phyloP scores from a whole-genome alignment of 2,329 filamentous ascomycete species.

The Venturia oleaginea region DNA sequence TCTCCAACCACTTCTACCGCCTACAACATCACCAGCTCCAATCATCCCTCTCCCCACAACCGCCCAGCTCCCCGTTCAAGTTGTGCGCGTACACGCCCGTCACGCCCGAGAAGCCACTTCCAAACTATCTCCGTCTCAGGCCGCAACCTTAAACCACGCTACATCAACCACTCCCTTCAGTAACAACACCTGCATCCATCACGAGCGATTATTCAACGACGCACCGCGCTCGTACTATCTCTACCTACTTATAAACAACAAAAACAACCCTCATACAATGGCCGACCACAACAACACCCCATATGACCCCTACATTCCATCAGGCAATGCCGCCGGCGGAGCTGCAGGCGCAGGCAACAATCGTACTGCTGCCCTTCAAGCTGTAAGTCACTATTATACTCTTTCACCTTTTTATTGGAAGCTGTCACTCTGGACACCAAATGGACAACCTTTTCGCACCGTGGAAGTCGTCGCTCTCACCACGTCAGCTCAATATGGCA shows the following conservation, averaged over 20 bases:
- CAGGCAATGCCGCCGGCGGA: slow-evolving; percentile 46
- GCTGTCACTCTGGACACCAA: neutral
- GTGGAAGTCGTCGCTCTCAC: neutral
- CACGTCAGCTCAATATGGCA: slow-evolving; percentile 6
- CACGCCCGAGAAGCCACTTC: slow-evolving; percentile 15
- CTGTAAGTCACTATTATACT: slow-evolving; percentile 51
- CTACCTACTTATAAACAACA: neutral
- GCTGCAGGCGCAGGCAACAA: slow-evolving; percentile 43
- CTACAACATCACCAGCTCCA: slow-evolving; percentile 8
- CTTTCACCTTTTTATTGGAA: neutral
- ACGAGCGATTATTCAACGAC: neutral
- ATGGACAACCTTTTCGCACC: neutral
- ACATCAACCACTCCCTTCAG: slow-evolving; percentile 20
- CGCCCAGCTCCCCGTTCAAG: neutral
- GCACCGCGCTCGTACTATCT: slow-evolving; percentile 4
- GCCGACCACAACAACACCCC: slow-evolving; percentile 49
- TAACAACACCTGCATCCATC: neutral
- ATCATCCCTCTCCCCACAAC: neutral
- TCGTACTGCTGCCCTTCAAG: slow-evolving; percentile 68
- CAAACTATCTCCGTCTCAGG: slow-evolving; percentile 15
- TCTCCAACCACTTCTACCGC: neutral
- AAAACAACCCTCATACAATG: slow-evolving; percentile 33
- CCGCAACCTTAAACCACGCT: slow-evolving; percentile 14
- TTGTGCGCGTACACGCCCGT: slow-evolving; percentile 20
- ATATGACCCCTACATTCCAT: slow-evolving; percentile 85